Conservation (phyloP, 164 flowering plant genomes). For the Stephania yunnanensis region DNA sequence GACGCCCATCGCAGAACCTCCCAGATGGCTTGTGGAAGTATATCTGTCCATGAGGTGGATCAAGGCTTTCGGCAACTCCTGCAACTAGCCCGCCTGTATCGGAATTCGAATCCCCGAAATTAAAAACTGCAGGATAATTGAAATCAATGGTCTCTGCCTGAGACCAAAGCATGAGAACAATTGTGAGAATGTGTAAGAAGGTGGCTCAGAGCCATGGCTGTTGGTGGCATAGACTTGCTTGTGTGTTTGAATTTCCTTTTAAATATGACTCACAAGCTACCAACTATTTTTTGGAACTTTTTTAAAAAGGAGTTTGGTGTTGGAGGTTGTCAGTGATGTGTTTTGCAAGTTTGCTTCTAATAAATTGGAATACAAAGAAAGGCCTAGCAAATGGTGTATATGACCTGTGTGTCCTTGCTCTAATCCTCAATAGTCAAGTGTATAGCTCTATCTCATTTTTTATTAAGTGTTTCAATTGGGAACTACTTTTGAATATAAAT, state of each 20-base stretch:
- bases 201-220: slow-evolving; percentile 10
- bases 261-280: slow-evolving; percentile 8
- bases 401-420: background rate
- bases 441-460: background rate
- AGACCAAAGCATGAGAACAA: slow-evolving; percentile 3
- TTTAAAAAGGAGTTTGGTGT: slow-evolving; percentile 5
- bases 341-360: background rate
- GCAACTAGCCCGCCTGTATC: slow-evolving; percentile 55
- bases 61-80: slow-evolving; percentile 34
- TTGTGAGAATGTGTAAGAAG: slow-evolving; percentile 7
- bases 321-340: slow-evolving; percentile 8
- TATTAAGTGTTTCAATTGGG: background rate
- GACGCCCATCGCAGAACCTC: slow-evolving; percentile 67
- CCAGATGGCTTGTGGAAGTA: slow-evolving; percentile 49
- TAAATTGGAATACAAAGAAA: background rate
- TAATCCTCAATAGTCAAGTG: too few relatives aligned
- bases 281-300: background rate
- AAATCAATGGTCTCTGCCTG: slow-evolving; percentile 21
- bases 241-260: background rate
- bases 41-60: slow-evolving; percentile 49
- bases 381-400: background rate
- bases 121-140: slow-evolving; percentile 52
- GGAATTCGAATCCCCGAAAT: slow-evolving; percentile 77
- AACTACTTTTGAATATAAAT: background rate
- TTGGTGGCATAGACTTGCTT: background rate